These are phyloP conservation scores for Solanum aculeatissimum DNA, from an alignment of 305 asterid species.

Conservation along the genomic window DNA sequence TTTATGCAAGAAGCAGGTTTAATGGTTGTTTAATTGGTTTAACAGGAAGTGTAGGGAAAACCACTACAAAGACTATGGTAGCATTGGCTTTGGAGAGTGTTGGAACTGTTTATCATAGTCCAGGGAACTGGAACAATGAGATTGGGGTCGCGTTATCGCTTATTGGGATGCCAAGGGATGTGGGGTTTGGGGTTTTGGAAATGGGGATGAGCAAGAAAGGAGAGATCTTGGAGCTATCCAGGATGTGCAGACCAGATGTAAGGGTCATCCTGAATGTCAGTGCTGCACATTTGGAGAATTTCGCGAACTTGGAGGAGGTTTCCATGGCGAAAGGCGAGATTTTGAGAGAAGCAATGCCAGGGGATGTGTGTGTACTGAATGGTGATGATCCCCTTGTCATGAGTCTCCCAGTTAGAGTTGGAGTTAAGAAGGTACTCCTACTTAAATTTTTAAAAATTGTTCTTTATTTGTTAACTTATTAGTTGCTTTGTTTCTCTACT, in stretches of 20 bases:
- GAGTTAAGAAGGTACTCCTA: conserved; percentile 8
- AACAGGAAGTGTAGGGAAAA: conserved; percentile 27
- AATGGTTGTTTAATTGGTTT: conserved; percentile 15
- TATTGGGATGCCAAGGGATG: conserved; percentile 15
- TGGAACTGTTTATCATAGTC: conserved; percentile 11
- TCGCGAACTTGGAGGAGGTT: conserved; percentile 16
- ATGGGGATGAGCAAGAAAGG: conserved; percentile 25
- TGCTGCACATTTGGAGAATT: conserved; percentile 25
- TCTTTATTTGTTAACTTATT: too few relatives aligned
- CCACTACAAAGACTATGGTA: conserved; percentile 17
- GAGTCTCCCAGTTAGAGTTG: conserved; percentile 15
- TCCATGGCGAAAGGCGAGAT: conserved; percentile 23
- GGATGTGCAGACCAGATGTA: conserved; percentile 20
- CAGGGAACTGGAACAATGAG: conserved; percentile 20
- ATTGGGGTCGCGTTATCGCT: conserved; percentile 21
- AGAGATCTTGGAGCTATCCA: conserved; percentile 19
- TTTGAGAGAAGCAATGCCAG: conserved; percentile 18
- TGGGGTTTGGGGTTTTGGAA: conserved; percentile 21
- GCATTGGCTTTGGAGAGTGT: conserved; percentile 12
- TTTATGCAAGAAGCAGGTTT: conserved; percentile 11
- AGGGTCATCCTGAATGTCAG: conserved; percentile 25
- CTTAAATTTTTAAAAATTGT: not conserved
- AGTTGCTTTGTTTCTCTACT: too few relatives aligned
- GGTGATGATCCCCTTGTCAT: conserved; percentile 27
- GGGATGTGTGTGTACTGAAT: conserved; percentile 24